Evolutionary conservation across 2,329 filamentous ascomycete species (phyloP).

Genomic region (Sporothrix variecibatus): DNA sequence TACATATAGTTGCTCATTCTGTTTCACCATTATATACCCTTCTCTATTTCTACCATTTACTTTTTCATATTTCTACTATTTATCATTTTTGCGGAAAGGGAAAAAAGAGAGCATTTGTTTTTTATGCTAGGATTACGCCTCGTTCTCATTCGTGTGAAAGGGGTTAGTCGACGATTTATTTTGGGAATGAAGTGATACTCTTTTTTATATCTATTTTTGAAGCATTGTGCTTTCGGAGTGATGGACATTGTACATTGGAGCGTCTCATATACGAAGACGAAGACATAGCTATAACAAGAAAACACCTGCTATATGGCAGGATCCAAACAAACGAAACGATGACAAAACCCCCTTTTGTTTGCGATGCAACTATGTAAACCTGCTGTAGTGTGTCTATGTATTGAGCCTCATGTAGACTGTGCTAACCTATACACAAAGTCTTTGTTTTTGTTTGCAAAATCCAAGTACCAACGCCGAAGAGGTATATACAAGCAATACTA

Average conservation of each 20-base stretch:
- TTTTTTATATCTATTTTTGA: not conserved
- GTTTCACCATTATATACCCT: conserved; percentile 20
- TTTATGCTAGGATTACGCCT: conserved; percentile 17
- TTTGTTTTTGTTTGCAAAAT: not conserved
- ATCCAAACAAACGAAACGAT: not conserved
- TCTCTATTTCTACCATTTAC: conserved; percentile 5
- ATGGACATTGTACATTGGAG: not conserved
- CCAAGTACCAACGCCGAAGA: conserved; percentile 9
- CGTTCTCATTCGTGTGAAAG: not conserved
- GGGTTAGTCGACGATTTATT: conserved; percentile 15
- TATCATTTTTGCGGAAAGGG: conserved; percentile 18
- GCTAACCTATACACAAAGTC: not conserved
- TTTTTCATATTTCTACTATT: conserved; percentile 18
- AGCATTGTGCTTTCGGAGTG: not conserved
- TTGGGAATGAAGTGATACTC: conserved; percentile 15
- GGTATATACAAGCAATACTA: conserved; percentile 11
- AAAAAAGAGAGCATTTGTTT: not conserved
- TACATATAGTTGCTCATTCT: not conserved
- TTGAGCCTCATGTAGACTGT: no score
- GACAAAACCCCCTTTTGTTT: not conserved
- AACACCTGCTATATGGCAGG: not conserved
- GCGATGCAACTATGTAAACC: not conserved
- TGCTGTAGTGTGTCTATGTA: not conserved
- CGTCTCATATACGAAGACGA: not conserved
- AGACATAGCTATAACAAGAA: not conserved